Conservation (phyloP, 2,329 filamentous ascomycete species). For the Grosmannia clavigera region DNA sequence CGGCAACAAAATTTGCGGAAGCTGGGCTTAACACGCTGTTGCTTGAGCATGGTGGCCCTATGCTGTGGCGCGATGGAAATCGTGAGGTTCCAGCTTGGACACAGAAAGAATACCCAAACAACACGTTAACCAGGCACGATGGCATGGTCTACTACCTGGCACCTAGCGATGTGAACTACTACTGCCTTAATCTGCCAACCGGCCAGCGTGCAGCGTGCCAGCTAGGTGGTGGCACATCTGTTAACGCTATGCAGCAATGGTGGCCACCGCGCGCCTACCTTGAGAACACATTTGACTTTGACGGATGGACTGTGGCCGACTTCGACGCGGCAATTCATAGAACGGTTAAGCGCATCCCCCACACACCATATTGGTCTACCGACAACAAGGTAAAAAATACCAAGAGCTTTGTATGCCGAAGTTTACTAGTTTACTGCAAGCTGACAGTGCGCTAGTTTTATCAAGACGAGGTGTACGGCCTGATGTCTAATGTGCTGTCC, state of each 20-base stretch:
- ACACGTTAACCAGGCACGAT: background rate
- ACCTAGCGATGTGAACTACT: background rate
- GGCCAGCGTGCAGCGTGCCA: background rate
- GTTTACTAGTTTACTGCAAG: background rate
- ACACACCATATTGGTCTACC: constrained; percentile 1
- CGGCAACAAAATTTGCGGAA: constrained; percentile 2
- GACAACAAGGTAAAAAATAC: background rate
- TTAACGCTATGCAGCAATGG: constrained; percentile 1
- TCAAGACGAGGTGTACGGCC: background rate
- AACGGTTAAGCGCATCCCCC: background rate
- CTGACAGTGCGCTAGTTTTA: background rate
- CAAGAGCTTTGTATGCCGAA: background rate
- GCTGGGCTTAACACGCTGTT: constrained; percentile 1
- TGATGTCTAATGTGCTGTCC: background rate
- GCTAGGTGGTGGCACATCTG: background rate
- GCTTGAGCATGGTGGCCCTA: background rate
- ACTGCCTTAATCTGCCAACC: background rate
- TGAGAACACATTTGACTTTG: background rate
- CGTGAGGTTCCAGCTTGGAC: constrained; percentile 1
- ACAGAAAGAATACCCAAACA: background rate
- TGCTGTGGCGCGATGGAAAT: constrained; percentile 1
- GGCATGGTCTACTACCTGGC: constrained; percentile 1
- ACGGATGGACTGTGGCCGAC: background rate
- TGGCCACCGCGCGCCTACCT: background rate
- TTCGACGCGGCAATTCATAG: background rate